Base-by-base conservation (phyloP, 441 rosid species). In the Metrosideros polymorpha region DNA sequence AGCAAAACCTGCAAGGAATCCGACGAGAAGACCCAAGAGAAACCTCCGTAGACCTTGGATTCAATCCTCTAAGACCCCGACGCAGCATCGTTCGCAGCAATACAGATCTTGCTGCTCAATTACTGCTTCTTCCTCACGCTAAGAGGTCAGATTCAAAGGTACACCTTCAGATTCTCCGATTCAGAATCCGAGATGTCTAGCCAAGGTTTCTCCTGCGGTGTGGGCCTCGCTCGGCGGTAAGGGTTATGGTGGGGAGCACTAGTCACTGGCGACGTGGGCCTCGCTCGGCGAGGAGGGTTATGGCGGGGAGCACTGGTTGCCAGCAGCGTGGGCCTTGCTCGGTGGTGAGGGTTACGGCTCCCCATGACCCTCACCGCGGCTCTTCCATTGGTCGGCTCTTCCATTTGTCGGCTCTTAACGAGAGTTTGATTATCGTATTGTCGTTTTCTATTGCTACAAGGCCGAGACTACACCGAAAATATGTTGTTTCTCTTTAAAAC, bases 231-330 rank as follows among this genome's bases (percentile, higher is more conserved):
- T n/a, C n/a, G n/a, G n/a, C n/a, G n/a, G n/a, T n/a, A n/a, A n/a
- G n/a, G n/a, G n/a, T n/a, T n/a, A n/a, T n/a, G n/a, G n/a, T n/a
- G n/a, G n/a, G n/a, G n/a, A 24, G 85, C 52, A 32, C 85, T 83
- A 43, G 85, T 88, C 1, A 94, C 85, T 50, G 86, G 89, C 4
- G 96, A 94, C 9, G 98, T 94, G 2, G 95, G 92, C 84, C 98
- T 93, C 43, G 98, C 99, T 84, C 89, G 92, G 82, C 99, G 92
- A 29, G 84, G 92, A 89, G 99, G 99, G 86, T 97, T 97, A 10
- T 99, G 91, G 53, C 99, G 94, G n/a, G n/a, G n/a, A n/a, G n/a
- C n/a, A n/a, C n/a, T n/a, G n/a, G n/a, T n/a, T n/a, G n/a, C n/a
- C n/a, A n/a, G n/a, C n/a, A n/a, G n/a, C n/a, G n/a, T n/a, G n/a